A percentile compares a stretch with the other conserved stretches of the same genome.
Evolutionary conservation across 139 green algal genomes (phyloP).

Genomic region (Edaphochlamys debaryana): DNA sequence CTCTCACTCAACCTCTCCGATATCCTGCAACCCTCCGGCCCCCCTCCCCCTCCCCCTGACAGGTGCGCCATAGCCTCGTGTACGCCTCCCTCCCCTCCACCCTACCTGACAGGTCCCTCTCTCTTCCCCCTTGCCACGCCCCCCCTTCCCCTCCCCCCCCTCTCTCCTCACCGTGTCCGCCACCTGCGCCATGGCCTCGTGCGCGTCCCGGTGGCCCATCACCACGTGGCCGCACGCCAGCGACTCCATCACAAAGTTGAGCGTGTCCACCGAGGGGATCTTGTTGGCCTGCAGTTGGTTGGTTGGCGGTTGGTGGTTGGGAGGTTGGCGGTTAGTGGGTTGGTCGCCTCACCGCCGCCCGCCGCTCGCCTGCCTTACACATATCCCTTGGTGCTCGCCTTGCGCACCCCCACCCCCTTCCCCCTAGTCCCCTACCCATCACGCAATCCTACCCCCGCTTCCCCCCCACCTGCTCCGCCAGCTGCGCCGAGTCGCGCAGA

Average conservation of each 20-base stretch:
- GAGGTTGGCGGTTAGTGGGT: background rate
- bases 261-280: conserved; percentile 89
- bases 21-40: no score
- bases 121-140: no score
- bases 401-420: background rate
- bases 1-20: no score
- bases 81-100: no score
- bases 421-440: background rate
- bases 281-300: conserved; percentile 70
- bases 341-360: no score
- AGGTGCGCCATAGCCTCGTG: no score
- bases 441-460: background rate
- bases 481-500: conserved; percentile 89
- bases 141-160: no score
- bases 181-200: conserved; percentile 77
- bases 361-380: no score
- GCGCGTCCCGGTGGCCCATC: conserved; percentile 66
- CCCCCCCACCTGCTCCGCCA: conserved; percentile 71
- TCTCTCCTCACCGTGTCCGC: conserved; percentile 66
- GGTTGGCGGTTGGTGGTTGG: no score
- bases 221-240: conserved; percentile 93
- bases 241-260: conserved; percentile 99
- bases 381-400: background rate
- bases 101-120: no score
- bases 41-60: no score